Percentiles rank a stretch among this genome's conserved stretches.
phyloP scores from a whole-genome alignment of 305 asterid genomes.

The Solanum hybrid region DNA sequence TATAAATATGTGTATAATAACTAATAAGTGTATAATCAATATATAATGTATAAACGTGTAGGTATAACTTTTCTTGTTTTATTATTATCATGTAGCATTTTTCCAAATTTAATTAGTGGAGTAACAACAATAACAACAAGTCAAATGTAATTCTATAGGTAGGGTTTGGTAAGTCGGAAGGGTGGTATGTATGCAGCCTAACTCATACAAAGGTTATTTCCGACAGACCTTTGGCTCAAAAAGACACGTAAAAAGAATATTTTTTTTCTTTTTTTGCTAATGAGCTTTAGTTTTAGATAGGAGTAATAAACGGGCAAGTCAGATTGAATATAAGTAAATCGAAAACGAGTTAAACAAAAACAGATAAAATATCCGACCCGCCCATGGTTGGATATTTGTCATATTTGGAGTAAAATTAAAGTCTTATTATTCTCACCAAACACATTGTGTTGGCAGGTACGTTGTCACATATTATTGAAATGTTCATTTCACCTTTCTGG shows the following conservation, averaged over 20 bases:
- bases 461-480: conserved; percentile 20
- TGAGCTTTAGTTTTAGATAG: neutral
- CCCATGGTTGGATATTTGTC: neutral
- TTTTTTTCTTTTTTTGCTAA: neutral
- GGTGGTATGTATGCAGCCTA: neutral
- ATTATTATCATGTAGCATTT: neutral
- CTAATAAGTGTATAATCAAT: neutral
- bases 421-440: conserved; percentile 40
- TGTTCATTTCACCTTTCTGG: conserved; percentile 48
- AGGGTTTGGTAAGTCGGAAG: neutral
- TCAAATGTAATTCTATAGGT: neutral
- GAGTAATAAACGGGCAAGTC: neutral
- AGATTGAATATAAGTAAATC: neutral
- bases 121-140: neutral
- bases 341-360: neutral
- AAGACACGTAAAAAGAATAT: neutral
- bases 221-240: neutral
- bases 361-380: neutral
- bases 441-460: conserved; percentile 15
- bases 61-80: neutral
- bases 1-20: neutral
- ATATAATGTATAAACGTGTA: neutral
- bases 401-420: conserved; percentile 24
- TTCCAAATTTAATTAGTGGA: neutral
- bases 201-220: too few relatives aligned